Evolutionary conservation across 2,329 filamentous ascomycete genomes (phyloP).

Genomic region (Capronia americana): DNA sequence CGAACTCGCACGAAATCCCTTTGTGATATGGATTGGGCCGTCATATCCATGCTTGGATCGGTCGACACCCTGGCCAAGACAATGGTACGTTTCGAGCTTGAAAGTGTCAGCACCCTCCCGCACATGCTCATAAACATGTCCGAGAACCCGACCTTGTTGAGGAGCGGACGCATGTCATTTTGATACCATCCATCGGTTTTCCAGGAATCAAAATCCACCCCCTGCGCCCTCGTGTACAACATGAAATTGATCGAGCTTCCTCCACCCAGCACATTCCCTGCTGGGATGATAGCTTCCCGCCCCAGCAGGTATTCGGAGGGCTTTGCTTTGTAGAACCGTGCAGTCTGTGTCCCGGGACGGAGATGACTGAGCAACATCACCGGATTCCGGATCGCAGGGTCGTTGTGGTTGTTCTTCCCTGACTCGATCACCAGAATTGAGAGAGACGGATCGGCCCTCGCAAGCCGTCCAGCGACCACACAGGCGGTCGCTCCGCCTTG

Average conservation of each 20-base stretch:
- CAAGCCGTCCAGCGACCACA: conserved; percentile 58
- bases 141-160: conserved; percentile 25
- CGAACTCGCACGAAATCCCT: conserved; percentile 49
- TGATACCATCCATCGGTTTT: conserved; percentile 44
- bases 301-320: conserved; percentile 46
- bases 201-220: conserved; percentile 55
- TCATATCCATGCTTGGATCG: conserved; percentile 49
- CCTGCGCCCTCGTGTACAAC: conserved; percentile 53
- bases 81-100: conserved; percentile 7
- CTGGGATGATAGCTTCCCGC: conserved; percentile 47
- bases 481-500: conserved; percentile 56
- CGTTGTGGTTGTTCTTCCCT: conserved; percentile 60
- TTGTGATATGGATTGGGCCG: conserved; percentile 64
- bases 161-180: conserved; percentile 22
- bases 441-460: conserved; percentile 57
- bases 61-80: conserved; percentile 7
- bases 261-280: conserved; percentile 63
- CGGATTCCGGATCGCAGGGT: conserved; percentile 58
- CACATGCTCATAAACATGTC: not conserved
- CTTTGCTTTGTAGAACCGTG: conserved; percentile 59
- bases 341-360: conserved; percentile 45
- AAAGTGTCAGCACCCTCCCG: not conserved
- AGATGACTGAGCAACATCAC: conserved; percentile 58
- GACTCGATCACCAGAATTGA: conserved; percentile 61
- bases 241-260: conserved; percentile 67